Conservation (phyloP, 345 rosid species). For the Arabis alpina region DNA sequence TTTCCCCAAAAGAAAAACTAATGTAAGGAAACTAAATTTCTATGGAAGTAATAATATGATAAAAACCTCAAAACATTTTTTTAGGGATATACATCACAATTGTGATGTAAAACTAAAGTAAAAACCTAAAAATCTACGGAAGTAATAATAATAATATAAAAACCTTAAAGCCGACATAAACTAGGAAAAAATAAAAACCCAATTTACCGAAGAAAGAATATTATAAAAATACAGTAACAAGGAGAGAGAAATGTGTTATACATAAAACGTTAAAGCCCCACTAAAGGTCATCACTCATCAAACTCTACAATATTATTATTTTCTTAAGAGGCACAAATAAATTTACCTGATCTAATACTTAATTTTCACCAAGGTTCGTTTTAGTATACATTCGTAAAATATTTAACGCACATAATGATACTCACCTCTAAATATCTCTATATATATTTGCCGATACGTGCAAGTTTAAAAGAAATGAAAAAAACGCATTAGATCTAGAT, state of each 20-base stretch:
- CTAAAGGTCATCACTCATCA: conserved; percentile 39
- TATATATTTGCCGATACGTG: conserved; percentile 9
- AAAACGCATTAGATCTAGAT: conserved; percentile 8
- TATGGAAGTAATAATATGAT: no score
- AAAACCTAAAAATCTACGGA: conserved; percentile 28
- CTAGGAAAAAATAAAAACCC: conserved; percentile 24
- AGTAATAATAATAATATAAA: conserved; percentile 8
- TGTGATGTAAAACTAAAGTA: conserved; percentile 29
- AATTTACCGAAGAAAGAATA: conserved; percentile 29
- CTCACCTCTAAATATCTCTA: conserved; percentile 2
- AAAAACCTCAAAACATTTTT: background rate
- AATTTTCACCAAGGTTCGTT: conserved; percentile 14
- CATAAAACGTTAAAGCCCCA: conserved; percentile 35
- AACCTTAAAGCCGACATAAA: conserved; percentile 42
- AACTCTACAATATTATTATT: conserved; percentile 24
- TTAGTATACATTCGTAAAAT: background rate
- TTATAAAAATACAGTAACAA: conserved; percentile 32
- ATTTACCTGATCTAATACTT: background rate
- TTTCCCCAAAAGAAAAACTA: background rate
- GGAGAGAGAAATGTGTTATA: conserved; percentile 40
- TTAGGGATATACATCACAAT: conserved; percentile 1
- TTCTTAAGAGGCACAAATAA: conserved; percentile 4
- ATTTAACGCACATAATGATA: conserved; percentile 15
- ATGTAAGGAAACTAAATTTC: no score
- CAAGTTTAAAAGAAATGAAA: background rate